Percentiles rank a stretch among this genome's conserved stretches.
Conservation (phyloP, 371 early-diverging fungal species). For the Rhizopus stolonifer region DNA sequence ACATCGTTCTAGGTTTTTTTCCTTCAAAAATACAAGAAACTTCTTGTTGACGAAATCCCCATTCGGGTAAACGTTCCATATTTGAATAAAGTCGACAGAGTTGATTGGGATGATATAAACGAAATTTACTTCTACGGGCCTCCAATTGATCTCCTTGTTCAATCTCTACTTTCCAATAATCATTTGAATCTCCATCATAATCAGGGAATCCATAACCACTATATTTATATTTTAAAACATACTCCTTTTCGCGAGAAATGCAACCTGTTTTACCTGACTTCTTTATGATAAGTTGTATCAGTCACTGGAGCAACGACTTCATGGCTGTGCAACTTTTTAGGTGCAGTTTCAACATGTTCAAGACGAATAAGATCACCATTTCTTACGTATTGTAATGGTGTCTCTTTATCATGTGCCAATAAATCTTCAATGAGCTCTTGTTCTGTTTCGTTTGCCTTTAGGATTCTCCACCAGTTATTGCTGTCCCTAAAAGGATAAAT, state of each 20-base stretch:
- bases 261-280: conserved; percentile 61
- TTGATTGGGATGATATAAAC: conserved; percentile 72
- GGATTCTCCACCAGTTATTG: conserved; percentile 86
- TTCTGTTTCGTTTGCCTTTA: conserved; percentile 40
- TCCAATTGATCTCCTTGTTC: conserved; percentile 52
- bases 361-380: conserved; percentile 60
- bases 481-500: conserved; percentile 87
- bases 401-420: conserved; percentile 41
- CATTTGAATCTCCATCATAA: conserved; percentile 57
- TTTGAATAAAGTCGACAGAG: conserved; percentile 81
- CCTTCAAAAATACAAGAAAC: conserved; percentile 81
- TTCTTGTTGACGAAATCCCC: conserved; percentile 97
- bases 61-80: conserved; percentile 84
- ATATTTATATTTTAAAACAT: too few species aligned
- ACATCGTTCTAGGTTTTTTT: conserved; percentile 60
- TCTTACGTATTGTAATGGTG: conserved; percentile 47
- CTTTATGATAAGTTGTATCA: conserved; percentile 85
- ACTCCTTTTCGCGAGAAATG: too few species aligned
- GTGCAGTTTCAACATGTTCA: conserved; percentile 54
- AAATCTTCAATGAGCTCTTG: conserved; percentile 4
- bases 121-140: conserved; percentile 67
- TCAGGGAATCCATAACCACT: conserved; percentile 63
- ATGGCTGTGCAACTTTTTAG: conserved; percentile 47
- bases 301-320: conserved; percentile 74
- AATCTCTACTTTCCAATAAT: conserved; percentile 75